Evolutionary conservation across 2,329 filamentous ascomycete genomes (phyloP).

Genomic region (Microdochium trichocladiopsis): DNA sequence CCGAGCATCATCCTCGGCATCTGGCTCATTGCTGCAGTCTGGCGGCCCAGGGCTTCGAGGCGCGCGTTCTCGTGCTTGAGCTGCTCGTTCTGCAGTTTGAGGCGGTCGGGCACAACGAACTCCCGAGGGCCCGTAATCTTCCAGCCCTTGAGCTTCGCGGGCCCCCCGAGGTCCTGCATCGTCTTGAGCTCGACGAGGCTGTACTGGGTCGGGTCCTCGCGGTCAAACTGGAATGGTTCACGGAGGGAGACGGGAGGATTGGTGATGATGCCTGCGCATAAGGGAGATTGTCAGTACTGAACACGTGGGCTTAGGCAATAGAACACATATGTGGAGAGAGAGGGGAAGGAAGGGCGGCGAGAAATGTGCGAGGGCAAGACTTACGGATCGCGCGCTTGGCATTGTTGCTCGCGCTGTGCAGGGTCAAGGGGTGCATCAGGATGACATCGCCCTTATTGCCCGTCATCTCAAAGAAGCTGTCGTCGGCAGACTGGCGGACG

Average conservation of each 20-base stretch:
- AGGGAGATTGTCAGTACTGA: not conserved
- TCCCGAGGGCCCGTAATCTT: constrained; percentile 41
- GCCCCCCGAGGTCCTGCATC: constrained; percentile 37
- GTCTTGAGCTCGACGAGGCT: constrained; percentile 51
- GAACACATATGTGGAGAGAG: not conserved
- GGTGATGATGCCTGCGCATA: constrained; percentile 42
- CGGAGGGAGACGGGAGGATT: constrained; percentile 46
- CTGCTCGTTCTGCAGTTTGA: constrained; percentile 31
- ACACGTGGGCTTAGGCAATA: too few species aligned
- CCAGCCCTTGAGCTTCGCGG: constrained; percentile 42
- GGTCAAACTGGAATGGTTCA: constrained; percentile 44
- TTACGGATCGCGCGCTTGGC: constrained; percentile 18
- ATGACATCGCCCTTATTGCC: constrained; percentile 50
- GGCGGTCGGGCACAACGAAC: constrained; percentile 38
- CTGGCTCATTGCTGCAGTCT: not conserved
- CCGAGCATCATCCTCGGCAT: not conserved
- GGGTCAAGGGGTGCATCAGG: constrained; percentile 52
- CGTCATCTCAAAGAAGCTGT: constrained; percentile 43
- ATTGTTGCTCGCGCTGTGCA: constrained; percentile 48
- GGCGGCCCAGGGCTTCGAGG: not conserved
- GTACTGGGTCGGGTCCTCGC: constrained; percentile 36
- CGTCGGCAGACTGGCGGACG: constrained; percentile 22
- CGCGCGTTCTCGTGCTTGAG: not conserved
- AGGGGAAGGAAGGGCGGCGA: too few species aligned
- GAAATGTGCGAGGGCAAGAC: too few species aligned